Percentiles rank a stretch among this genome's conserved stretches.
phyloP scores from a whole-genome alignment of 805 yeast species.

The Candida koratica region DNA sequence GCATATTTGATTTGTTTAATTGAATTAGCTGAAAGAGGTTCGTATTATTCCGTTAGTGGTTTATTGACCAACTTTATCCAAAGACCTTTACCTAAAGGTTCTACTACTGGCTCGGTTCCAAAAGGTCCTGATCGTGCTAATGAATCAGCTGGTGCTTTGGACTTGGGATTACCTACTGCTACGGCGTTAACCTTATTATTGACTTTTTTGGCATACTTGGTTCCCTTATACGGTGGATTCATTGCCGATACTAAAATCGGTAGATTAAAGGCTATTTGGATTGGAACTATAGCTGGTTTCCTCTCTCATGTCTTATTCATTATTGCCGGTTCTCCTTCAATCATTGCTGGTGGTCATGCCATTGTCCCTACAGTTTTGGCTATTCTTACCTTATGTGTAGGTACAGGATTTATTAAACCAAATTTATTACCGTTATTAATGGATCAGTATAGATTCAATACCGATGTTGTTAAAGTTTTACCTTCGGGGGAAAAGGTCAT shows the following conservation, averaged over 20 bases:
- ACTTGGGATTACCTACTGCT: slow-evolving; percentile 42
- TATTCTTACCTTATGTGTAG: slow-evolving; percentile 37
- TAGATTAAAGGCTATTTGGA: slow-evolving; percentile 46
- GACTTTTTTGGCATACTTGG: slow-evolving; percentile 47
- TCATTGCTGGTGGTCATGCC: slow-evolving; percentile 33
- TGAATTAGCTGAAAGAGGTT: slow-evolving; percentile 55
- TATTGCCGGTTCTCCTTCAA: slow-evolving; percentile 45
- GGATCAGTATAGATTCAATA: slow-evolving; percentile 50
- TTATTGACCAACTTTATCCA: slow-evolving; percentile 47
- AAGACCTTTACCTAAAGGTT: slow-evolving; percentile 48
- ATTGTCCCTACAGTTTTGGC: slow-evolving; percentile 41
- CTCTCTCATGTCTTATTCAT: slow-evolving; percentile 46
- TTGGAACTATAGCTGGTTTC: slow-evolving; percentile 46
- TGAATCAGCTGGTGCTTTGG: slow-evolving; percentile 49
- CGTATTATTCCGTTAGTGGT: slow-evolving; percentile 47
- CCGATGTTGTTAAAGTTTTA: slow-evolving; percentile 54
- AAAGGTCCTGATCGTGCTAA: slow-evolving; percentile 20
- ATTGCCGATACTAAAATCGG: slow-evolving; percentile 48
- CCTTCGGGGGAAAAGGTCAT: slow-evolving; percentile 65
- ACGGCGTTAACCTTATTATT: slow-evolving; percentile 46
- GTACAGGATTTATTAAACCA: slow-evolving; percentile 55
- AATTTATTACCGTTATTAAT: slow-evolving; percentile 46
- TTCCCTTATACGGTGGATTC: slow-evolving; percentile 52
- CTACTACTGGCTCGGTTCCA: slow-evolving; percentile 44
- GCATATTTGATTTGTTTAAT: slow-evolving; percentile 48